phyloP scores from a whole-genome alignment of 164 flowering plant species.

The Vitis rupestris region DNA sequence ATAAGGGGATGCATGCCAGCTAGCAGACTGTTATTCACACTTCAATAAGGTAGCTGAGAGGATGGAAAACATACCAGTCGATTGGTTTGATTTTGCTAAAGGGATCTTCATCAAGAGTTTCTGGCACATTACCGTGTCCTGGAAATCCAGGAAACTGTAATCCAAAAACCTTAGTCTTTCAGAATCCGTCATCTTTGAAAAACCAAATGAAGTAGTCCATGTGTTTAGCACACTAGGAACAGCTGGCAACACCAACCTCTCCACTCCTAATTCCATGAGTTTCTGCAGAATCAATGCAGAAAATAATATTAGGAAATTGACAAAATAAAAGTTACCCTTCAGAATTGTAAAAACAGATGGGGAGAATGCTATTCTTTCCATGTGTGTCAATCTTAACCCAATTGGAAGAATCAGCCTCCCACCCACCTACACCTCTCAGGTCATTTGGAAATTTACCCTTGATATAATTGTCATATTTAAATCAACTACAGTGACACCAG shows the following conservation, averaged over 20 bases:
- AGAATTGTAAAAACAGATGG: background rate
- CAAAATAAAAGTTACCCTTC: background rate
- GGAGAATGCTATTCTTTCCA: background rate
- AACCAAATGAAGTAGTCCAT: slow-evolving; percentile 84
- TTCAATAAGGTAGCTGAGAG: background rate
- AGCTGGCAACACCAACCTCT: slow-evolving; percentile 82
- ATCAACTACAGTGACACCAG: no score
- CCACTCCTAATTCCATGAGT: slow-evolving; percentile 70
- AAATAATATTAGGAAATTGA: slow-evolving; percentile 7
- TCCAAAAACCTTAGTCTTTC: slow-evolving; percentile 56
- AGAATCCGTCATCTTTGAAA: slow-evolving; percentile 44
- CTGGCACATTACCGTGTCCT: slow-evolving; percentile 75
- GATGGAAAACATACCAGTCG: slow-evolving; percentile 31
- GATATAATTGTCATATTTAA: no score
- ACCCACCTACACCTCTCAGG: no score
- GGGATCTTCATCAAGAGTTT: slow-evolving; percentile 38
- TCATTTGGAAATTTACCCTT: no score
- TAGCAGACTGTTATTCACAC: background rate
- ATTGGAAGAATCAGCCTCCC: no score
- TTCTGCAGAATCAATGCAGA: slow-evolving; percentile 39
- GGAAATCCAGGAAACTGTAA: slow-evolving; percentile 70
- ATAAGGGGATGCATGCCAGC: background rate
- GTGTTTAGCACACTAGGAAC: slow-evolving; percentile 50
- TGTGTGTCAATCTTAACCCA: no score
- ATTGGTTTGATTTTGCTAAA: slow-evolving; percentile 12